Conservation (phyloP, 768 basidiomycete species). For the Tylopilus intermedius region DNA sequence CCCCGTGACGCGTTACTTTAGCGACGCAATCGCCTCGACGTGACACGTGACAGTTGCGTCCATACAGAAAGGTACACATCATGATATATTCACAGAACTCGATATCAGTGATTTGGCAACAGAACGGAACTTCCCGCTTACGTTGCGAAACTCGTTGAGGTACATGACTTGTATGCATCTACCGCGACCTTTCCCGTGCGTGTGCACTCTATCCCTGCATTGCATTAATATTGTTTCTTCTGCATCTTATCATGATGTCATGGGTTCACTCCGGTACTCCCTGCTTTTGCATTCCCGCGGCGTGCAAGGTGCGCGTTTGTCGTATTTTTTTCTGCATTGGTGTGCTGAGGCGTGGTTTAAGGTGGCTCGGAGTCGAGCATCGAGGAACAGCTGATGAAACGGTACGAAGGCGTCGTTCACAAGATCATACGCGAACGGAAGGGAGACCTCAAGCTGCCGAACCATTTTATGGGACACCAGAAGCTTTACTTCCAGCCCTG, state of each 20-base stretch:
- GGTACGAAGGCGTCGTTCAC: slow-evolving; percentile 81
- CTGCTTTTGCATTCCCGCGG: slow-evolving; percentile 89
- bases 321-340: background rate
- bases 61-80: no score
- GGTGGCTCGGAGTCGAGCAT: slow-evolving; percentile 80
- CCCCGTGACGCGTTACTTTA: no score
- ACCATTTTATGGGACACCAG: slow-evolving; percentile 93
- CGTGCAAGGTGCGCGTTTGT: slow-evolving; percentile 65
- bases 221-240: background rate
- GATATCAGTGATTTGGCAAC: no score
- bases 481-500: slow-evolving; percentile 83
- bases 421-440: slow-evolving; percentile 79
- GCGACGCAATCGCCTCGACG: no score
- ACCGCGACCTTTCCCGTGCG: background rate
- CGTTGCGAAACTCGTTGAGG: no score
- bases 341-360: slow-evolving; percentile 36
- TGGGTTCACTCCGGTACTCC: slow-evolving; percentile 38
- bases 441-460: slow-evolving; percentile 92
- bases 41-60: no score
- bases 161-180: no score
- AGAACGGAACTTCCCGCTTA: no score
- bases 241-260: slow-evolving; percentile 3
- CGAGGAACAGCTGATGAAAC: slow-evolving; percentile 94
- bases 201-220: slow-evolving; percentile 6
- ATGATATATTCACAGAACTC: no score